phyloP scores from a whole-genome alignment of 345 rosid species.

The Hibiscus mutabilis region DNA sequence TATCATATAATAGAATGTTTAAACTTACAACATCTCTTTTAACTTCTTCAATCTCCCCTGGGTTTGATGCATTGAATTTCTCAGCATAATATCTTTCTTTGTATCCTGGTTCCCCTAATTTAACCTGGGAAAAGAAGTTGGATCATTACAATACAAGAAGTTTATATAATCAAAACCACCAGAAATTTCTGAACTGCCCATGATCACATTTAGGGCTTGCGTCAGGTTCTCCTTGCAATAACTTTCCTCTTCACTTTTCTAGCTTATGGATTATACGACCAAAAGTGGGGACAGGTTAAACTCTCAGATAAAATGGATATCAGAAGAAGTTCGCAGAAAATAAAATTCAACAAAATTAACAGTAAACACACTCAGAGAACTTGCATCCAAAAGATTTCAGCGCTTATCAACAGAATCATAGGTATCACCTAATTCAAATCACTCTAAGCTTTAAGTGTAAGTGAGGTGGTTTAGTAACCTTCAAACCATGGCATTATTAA shows the following conservation, averaged over 20 bases:
- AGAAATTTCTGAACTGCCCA: not conserved
- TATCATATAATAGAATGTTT: not conserved
- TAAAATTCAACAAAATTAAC: not conserved
- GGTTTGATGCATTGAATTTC: conserved; percentile 59
- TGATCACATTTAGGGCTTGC: not conserved
- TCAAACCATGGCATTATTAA: not conserved
- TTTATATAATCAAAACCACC: not conserved
- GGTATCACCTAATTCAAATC: not conserved
- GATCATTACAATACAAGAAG: not conserved
- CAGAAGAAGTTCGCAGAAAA: not conserved
- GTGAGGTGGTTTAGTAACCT: not conserved
- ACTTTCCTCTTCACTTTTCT: not conserved
- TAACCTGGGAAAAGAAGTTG: conserved; percentile 44
- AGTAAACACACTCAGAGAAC: not conserved
- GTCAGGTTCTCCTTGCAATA: not conserved
- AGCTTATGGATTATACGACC: not conserved
- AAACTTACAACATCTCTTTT: conserved; percentile 71
- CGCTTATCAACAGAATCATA: not conserved
- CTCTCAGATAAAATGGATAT: not conserved
- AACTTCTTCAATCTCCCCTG: conserved; percentile 54
- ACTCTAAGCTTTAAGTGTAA: not conserved
- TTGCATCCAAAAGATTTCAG: not conserved
- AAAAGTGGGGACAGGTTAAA: not conserved
- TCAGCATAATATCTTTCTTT: conserved; percentile 91
- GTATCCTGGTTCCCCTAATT: conserved; percentile 92